phyloP scores from a whole-genome alignment of 768 basidiomycete species.

The Neoboletus brunneissimus region DNA sequence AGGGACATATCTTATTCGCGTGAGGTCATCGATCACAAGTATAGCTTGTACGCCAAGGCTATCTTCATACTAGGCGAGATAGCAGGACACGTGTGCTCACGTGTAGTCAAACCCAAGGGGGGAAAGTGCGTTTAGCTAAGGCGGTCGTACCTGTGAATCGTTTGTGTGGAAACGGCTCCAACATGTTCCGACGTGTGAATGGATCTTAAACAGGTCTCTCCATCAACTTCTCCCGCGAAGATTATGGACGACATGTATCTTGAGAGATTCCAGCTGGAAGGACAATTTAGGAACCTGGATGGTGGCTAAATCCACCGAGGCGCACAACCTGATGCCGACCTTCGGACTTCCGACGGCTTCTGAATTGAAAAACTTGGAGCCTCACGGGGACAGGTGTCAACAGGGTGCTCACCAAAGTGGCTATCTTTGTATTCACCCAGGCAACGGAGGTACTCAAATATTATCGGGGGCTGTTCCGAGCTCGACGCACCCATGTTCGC shows the following conservation, averaged over 20 bases:
- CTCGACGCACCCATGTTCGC: conserved; percentile 5
- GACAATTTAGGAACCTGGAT: background rate
- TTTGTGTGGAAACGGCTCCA: conserved; percentile 5
- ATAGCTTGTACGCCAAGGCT: background rate
- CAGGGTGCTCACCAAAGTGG: conserved; percentile 1
- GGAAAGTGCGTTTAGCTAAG: conserved; percentile 5
- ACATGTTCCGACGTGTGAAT: conserved; percentile 19
- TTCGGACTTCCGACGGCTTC: conserved; percentile 3
- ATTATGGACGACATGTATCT: conserved; percentile 8
- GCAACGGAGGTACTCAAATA: background rate
- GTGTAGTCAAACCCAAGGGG: background rate
- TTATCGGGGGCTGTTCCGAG: background rate
- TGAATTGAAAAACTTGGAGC: conserved; percentile 1
- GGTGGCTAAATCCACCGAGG: background rate
- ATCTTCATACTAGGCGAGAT: conserved; percentile 9
- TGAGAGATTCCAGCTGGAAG: background rate
- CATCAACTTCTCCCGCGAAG: conserved; percentile 29
- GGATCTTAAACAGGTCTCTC: conserved; percentile 5
- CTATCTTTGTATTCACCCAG: background rate
- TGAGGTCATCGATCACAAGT: conserved; percentile 13
- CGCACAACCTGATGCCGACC: background rate
- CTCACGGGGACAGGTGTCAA: conserved; percentile 8
- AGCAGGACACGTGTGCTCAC: conserved; percentile 9
- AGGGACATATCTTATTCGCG: background rate
- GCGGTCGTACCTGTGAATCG: conserved; percentile 7